Conservation (phyloP, 768 basidiomycete species). For the Pisolithus sp. region DNA sequence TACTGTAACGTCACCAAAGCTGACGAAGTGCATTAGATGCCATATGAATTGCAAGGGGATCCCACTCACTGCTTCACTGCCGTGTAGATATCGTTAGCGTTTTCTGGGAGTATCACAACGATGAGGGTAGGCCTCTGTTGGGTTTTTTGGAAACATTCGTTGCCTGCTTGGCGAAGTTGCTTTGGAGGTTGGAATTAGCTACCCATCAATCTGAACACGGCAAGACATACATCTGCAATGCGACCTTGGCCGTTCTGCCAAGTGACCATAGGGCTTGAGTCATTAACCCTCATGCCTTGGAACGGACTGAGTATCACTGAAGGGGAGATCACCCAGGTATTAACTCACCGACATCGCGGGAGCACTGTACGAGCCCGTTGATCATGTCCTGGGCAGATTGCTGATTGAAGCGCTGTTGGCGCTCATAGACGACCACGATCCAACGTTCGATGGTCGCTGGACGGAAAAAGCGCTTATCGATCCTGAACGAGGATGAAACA, state of each 20-base stretch:
- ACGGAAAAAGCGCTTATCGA: conserved; percentile 64
- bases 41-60: not conserved
- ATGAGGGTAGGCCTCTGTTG: conserved; percentile 48
- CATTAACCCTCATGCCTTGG: conserved; percentile 53
- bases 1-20: conserved; percentile 66
- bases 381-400: conserved; percentile 50
- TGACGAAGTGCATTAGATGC: conserved; percentile 22
- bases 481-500: conserved; percentile 34
- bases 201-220: not conserved
- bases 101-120: conserved; percentile 66
- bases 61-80: conserved; percentile 68
- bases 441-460: conserved; percentile 50
- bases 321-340: not conserved
- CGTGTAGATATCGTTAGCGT: conserved; percentile 69
- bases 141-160: conserved; percentile 35
- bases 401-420: conserved; percentile 47
- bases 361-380: conserved; percentile 41
- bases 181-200: conserved; percentile 12
- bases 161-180: conserved; percentile 49
- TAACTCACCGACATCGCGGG: conserved; percentile 54
- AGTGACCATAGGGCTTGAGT: conserved; percentile 37
- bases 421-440: conserved; percentile 65
- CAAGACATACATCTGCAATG: conserved; percentile 37
- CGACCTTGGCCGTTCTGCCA: conserved; percentile 56
- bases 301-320: not conserved